These are phyloP conservation scores for Fulvia fulva DNA, from an alignment of 2,329 filamentous ascomycete species.

Conservation along the genomic window DNA sequence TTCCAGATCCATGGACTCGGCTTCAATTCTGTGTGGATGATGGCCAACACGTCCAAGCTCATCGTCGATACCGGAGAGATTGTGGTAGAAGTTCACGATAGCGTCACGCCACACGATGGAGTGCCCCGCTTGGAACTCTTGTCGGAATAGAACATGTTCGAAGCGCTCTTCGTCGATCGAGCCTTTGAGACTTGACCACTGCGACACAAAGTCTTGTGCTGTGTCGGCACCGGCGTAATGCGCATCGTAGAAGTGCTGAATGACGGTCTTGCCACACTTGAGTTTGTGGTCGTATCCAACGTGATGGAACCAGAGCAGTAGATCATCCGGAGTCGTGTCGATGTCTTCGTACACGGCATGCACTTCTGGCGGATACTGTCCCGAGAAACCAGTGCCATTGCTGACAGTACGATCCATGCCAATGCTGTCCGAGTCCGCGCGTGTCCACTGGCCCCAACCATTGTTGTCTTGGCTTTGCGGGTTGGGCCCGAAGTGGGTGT, in stretches of 20 bases:
- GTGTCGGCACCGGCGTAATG: constrained; percentile 58
- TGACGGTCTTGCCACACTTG: constrained; percentile 62
- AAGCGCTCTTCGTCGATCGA: constrained; percentile 59
- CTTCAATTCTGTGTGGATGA: constrained; percentile 65
- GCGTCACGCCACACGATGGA: constrained; percentile 67
- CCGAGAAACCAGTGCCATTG: constrained; percentile 63
- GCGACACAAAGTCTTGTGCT: constrained; percentile 54
- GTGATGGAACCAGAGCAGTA: constrained; percentile 72
- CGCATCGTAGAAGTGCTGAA: constrained; percentile 63
- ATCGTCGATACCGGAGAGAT: constrained; percentile 59
- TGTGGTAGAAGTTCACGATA: constrained; percentile 61
- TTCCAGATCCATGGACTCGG: constrained; percentile 59
- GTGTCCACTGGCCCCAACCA: constrained; percentile 69
- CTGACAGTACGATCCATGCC: constrained; percentile 69
- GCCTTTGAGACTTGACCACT: constrained; percentile 54
- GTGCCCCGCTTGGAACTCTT: constrained; percentile 65
- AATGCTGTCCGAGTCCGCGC: constrained; percentile 56
- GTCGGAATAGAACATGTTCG: constrained; percentile 55
- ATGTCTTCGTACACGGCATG: constrained; percentile 56
- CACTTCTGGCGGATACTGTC: constrained; percentile 62
- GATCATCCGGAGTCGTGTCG: constrained; percentile 62
- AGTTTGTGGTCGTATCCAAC: constrained; percentile 63
- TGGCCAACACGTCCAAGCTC: constrained; percentile 53
- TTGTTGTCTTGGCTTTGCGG: constrained; percentile 64
- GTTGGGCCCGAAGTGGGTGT: constrained; percentile 65